Conservation (phyloP, 2,329 filamentous ascomycete genomes). For the Cordyceps militaris region DNA sequence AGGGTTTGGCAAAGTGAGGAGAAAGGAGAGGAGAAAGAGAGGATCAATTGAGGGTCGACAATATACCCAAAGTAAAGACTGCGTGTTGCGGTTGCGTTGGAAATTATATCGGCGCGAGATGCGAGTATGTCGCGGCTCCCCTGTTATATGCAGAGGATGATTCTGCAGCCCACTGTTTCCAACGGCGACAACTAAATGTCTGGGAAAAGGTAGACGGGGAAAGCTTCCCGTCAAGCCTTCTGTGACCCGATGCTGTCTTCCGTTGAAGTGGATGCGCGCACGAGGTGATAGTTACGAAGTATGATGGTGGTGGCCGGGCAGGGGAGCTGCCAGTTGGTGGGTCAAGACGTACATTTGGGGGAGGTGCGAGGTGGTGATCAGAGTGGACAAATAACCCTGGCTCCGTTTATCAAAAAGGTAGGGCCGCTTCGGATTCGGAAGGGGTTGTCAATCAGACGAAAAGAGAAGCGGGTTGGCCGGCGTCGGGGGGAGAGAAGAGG, state of each 20-base stretch:
- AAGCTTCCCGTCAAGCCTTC: slow-evolving; percentile 1
- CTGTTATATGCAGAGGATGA: not conserved
- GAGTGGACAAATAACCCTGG: not conserved
- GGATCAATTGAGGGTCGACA: not conserved
- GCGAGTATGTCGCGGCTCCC: not conserved
- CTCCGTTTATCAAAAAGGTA: not conserved
- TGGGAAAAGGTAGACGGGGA: not conserved
- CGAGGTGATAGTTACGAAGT: not conserved
- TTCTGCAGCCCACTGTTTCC: not conserved
- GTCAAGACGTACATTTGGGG: slow-evolving; percentile 6
- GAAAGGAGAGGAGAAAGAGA: not conserved
- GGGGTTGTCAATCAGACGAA: not conserved
- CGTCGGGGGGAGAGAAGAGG: not conserved
- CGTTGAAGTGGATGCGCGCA: not conserved
- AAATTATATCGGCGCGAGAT: not conserved
- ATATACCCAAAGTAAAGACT: slow-evolving; percentile 1
- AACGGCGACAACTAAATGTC: not conserved
- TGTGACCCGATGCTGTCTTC: slow-evolving; percentile 3
- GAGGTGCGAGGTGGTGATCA: not conserved
- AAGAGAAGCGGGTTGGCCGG: not conserved
- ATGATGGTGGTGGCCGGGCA: not conserved
- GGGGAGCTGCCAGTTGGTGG: slow-evolving; percentile 4
- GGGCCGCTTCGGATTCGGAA: not conserved
- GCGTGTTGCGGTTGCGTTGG: not conserved
- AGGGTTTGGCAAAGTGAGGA: not conserved